Evolutionary conservation across 73 alveolate species (phyloP).

Genomic region (Paramecium tetraurelia): DNA sequence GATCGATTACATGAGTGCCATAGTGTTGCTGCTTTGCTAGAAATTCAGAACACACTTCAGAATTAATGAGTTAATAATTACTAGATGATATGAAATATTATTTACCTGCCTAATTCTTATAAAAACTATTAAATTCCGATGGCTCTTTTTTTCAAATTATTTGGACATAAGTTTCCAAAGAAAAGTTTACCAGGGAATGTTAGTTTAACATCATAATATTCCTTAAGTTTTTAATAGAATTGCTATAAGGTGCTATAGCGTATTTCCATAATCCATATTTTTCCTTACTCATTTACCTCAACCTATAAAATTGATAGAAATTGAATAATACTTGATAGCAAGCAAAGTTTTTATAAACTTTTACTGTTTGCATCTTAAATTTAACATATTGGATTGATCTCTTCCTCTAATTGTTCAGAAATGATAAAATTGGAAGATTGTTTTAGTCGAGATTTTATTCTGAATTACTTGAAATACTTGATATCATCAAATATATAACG

Average conservation of each 20-base stretch:
- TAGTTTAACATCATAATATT: background rate
- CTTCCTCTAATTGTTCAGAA: background rate
- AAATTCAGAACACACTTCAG: background rate
- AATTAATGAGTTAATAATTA: background rate
- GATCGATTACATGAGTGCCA: background rate
- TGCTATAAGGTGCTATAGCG: background rate
- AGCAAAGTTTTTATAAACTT: background rate
- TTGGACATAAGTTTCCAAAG: background rate
- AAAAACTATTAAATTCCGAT: background rate
- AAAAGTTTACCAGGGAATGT: background rate
- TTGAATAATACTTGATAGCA: background rate
- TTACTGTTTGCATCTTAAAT: background rate
- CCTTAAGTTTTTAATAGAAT: background rate
- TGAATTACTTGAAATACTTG: background rate
- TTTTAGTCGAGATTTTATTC: background rate
- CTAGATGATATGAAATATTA: background rate
- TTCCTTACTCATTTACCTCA: background rate
- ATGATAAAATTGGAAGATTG: background rate
- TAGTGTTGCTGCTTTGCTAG: background rate
- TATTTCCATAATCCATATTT: constrained; percentile 38
- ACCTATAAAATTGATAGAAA: background rate
- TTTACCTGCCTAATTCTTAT: background rate
- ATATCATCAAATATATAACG: background rate
- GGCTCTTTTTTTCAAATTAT: background rate
- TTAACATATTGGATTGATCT: background rate